Base-by-base conservation (phyloP, 2,329 filamentous ascomycete genomes). In the Colletotrichum lini region DNA sequence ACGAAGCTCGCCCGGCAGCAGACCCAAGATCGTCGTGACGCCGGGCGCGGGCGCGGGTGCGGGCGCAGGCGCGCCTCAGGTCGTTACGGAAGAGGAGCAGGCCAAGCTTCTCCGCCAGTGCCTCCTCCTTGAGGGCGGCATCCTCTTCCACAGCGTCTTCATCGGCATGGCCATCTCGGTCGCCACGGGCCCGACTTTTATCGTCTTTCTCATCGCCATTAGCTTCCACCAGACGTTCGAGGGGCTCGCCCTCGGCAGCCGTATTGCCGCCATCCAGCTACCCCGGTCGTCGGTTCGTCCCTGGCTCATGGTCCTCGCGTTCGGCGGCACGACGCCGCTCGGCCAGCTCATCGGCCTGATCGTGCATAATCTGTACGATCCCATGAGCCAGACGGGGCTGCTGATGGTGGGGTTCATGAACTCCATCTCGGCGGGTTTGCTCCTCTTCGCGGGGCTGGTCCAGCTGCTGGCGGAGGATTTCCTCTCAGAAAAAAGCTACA, bases 221-320 rank as follows among this genome's bases (percentile, higher is more conserved):
- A 90, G 89, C 74, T 95, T 96, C 81, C 94, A 96, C 78, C 93
- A 97, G 82, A 94, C 93, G 1, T 97, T 97, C 74, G 94, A 97
- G 82, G 94, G 94, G 2, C 90, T 97, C 16, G 94, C 94, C 0
- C 88, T 97, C 5, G 94, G 94, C 8, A 93, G 93, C 53, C 92
- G 94, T 69, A 97, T 97, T 76, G 93, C 94, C 0, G 92, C 93
- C 12, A 90, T 97, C 38, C 90, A 92, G 79, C 98, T 98, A 77
- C 89, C 93, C 0, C 87, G 88, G 23, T 87, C 88, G 3, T 96
- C 93, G 0, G 82, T 89, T 2, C 93, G 93, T 58, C 96, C 96
- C 0, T 97, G 92, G 92, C 85, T 94, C 10, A 94, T 95, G 92
- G 92, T 93, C 1, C 82, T 95, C 16, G 92, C 92, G 1, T 95